Evolutionary conservation across 1,139 yeast species (phyloP), one percentile per base, ranked within the genome.

Genomic region (Pichia cactophila): DNA sequence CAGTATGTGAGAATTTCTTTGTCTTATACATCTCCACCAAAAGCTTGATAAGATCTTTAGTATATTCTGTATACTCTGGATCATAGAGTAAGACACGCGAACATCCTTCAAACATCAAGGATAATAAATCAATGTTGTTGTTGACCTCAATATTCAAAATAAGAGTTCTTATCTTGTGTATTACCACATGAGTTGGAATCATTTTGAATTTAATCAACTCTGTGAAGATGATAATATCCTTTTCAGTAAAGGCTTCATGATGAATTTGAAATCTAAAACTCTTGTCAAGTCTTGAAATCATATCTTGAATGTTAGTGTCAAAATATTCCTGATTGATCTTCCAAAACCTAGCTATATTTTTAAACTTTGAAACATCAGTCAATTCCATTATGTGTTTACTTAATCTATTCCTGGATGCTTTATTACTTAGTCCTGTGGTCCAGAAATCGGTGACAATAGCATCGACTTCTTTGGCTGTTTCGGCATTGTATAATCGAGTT

Each of bases 181-280:
- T 85, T 5, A 83, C 73, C 49, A 83, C 72, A 64, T 79, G 84
- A 23, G 72, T 70, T 0, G 95, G 94, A n/a, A 89, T 72, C 56
- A 88, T 64, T 56, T 78, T 80, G 64, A 89, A 90, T 61, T 86
- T 87, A 44, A 84, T 77, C 68, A 89, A 69, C 60, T 90, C 97
- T 46, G 81, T 71, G 55, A 86, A 82, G 54, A 84, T 83, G 37
- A 75, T 71, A 39, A 86, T 75, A 55, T 77, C 80, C 55, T 72
- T 74, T 57, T 81, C 77, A 55, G 79, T 78, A 48, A 83, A 63
- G 33, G 69, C 69, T 49, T 74, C 74, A 31, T 80, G 72, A 54
- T 74, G 73, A 37, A 82, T 71, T 59, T 79, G 88, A 31, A 77
- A 72, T 56, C 85, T 71, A 56, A 86, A 77, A 2, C 82, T 81